Evolutionary conservation across 768 basidiomycete genomes (phyloP).

Genomic region (Suillus tomentosus): DNA sequence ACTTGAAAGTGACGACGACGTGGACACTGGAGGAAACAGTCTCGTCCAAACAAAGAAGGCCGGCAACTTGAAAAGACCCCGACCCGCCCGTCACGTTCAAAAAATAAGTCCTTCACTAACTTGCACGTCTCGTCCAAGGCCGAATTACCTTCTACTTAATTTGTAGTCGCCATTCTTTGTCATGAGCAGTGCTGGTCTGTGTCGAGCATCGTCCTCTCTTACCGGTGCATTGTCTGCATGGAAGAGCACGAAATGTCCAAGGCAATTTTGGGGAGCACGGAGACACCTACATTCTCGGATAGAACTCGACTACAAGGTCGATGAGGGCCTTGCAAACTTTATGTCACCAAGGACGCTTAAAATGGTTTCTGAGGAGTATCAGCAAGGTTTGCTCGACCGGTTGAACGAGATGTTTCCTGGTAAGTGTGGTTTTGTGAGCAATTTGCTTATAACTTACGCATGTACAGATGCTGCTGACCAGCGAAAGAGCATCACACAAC

Average conservation of each 20-base stretch:
- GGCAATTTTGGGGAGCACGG: constrained; percentile 27
- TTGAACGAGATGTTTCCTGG: constrained; percentile 76
- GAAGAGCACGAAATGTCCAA: constrained; percentile 16
- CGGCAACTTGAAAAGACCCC: constrained; percentile 21
- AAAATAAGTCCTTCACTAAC: constrained; percentile 16
- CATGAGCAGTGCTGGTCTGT: constrained; percentile 28
- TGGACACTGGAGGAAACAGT: constrained; percentile 27
- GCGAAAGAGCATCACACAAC: constrained; percentile 63
- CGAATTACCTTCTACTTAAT: constrained; percentile 1
- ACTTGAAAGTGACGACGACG: constrained; percentile 17
- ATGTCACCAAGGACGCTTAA: constrained; percentile 72
- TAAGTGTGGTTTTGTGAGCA: constrained; percentile 35
- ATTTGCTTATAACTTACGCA: neutral
- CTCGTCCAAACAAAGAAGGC: constrained; percentile 17
- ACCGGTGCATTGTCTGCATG: constrained; percentile 18
- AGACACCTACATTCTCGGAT: constrained; percentile 51
- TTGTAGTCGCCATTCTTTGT: neutral
- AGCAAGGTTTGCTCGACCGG: constrained; percentile 77
- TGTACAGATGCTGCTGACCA: constrained; percentile 55
- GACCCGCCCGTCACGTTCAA: constrained; percentile 10
- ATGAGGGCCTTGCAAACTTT: constrained; percentile 78
- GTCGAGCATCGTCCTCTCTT: constrained; percentile 27
- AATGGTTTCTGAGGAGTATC: constrained; percentile 79
- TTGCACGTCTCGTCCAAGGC: constrained; percentile 3
- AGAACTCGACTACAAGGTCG: constrained; percentile 62